These are phyloP conservation scores for Arabidopsis thaliana DNA, from an alignment of 345 rosid species.

Conservation along the genomic window DNA sequence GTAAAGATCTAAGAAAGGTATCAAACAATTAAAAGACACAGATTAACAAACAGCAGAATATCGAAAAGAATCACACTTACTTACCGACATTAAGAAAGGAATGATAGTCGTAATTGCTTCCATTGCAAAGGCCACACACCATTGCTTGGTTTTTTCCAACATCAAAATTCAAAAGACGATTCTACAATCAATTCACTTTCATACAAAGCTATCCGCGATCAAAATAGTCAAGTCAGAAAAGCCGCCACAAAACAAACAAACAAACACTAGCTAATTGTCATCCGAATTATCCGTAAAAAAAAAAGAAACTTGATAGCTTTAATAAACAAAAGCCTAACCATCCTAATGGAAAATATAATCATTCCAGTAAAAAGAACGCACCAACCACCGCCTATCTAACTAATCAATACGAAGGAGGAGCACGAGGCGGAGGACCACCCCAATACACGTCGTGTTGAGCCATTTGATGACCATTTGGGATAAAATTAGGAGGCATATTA, in stretches of 20 bases:
- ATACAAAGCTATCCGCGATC: conserved; percentile 28
- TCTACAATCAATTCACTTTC: conserved; percentile 31
- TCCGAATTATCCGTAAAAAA: conserved; percentile 26
- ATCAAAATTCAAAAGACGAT: conserved; percentile 20
- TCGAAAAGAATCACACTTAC: neutral
- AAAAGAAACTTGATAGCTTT: conserved; percentile 23
- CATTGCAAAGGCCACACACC: conserved; percentile 34
- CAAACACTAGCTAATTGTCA: conserved; percentile 42
- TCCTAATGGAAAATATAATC: conserved; percentile 28
- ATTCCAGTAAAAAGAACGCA: conserved; percentile 25
- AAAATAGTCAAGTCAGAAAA: conserved; percentile 31
- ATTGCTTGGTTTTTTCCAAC: conserved; percentile 18
- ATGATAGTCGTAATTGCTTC: neutral
- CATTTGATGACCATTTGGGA: conserved; percentile 75
- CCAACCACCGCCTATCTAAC: conserved; percentile 30
- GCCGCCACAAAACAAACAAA: conserved; percentile 29
- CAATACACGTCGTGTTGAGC: conserved; percentile 78
- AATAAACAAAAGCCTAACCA: conserved; percentile 38
- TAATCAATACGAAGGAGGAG: conserved; percentile 60
- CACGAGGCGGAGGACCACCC: conserved; percentile 74
- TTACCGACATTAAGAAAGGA: conserved; percentile 12
- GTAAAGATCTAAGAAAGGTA: neutral
- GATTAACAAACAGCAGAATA: neutral
- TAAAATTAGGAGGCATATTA: conserved; percentile 69
- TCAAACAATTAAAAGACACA: neutral